Conservation (phyloP, 768 basidiomycete species). For the Obba rivulosa region DNA sequence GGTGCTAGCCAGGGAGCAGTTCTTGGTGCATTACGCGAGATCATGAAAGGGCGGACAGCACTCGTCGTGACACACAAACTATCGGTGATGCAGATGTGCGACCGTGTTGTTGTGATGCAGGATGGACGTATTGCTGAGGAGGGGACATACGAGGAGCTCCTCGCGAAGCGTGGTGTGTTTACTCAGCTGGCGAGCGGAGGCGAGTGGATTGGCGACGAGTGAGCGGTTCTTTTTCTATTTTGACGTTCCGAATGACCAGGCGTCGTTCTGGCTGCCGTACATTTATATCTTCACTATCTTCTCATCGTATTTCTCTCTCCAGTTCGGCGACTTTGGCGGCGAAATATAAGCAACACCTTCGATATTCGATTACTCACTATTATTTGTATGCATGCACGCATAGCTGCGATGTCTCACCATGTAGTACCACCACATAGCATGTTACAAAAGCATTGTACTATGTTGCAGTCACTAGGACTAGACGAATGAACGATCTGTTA, state of each 20-base stretch:
- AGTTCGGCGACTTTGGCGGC: too few relatives aligned
- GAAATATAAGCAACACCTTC: too few relatives aligned
- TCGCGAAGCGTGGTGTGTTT: constrained; percentile 66
- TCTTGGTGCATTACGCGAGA: constrained; percentile 64
- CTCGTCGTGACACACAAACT: constrained; percentile 93
- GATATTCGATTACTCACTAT: too few relatives aligned
- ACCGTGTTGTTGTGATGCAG: constrained; percentile 76
- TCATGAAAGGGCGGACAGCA: constrained; percentile 71
- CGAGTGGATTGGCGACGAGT: constrained; percentile 43
- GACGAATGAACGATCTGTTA: too few relatives aligned
- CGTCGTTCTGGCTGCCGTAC: background rate
- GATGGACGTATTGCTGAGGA: constrained; percentile 77
- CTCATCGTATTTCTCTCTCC: too few relatives aligned
- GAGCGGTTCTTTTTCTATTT: background rate
- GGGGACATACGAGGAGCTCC: constrained; percentile 67
- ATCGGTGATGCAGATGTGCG: constrained; percentile 87
- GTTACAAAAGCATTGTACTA: too few relatives aligned
- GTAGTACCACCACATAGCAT: too few relatives aligned
- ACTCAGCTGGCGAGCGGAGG: constrained; percentile 74
- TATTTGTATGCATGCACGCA: too few relatives aligned
- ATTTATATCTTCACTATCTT: background rate
- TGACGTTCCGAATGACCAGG: background rate
- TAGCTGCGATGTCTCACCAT: too few relatives aligned
- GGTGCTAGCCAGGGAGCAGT: constrained; percentile 78
- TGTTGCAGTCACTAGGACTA: too few relatives aligned